Evolutionary conservation across 306 rosid genomes (phyloP).

Genomic region (Betula pendula): DNA sequence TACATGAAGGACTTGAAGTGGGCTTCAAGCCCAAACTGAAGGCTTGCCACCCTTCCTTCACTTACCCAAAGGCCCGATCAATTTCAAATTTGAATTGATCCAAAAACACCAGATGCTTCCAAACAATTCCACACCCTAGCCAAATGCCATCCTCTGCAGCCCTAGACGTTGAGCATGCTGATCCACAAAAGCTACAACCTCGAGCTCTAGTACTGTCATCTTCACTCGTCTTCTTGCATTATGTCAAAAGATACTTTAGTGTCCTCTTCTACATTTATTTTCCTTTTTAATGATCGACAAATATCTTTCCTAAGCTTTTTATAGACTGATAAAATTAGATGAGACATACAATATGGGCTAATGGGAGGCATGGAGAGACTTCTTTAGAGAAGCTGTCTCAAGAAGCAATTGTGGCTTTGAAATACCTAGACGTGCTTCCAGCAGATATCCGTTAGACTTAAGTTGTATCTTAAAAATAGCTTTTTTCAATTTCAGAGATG

Average conservation of each 20-base stretch:
- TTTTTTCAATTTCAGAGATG: not conserved
- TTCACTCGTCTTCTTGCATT: not conserved
- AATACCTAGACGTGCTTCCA: not conserved
- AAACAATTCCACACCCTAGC: no score
- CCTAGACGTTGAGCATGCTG: no score
- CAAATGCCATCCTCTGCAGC: no score
- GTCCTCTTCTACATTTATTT: not conserved
- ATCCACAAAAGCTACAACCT: no score
- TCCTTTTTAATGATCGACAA: not conserved
- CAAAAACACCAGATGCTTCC: no score
- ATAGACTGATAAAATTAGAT: not conserved
- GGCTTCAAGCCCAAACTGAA: no score
- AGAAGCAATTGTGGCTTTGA: not conserved
- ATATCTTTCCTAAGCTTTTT: not conserved
- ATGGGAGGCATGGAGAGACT: not conserved
- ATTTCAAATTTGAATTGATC: no score
- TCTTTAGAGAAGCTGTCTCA: not conserved
- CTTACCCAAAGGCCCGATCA: no score
- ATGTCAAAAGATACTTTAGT: not conserved
- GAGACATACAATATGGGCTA: no score
- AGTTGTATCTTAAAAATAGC: not conserved
- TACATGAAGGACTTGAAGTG: no score
- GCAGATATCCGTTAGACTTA: not conserved
- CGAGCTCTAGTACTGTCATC: no score
- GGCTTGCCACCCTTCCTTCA: no score